phyloP scores from a whole-genome alignment of 345 rosid species.

The Eucalyptus regnans region DNA sequence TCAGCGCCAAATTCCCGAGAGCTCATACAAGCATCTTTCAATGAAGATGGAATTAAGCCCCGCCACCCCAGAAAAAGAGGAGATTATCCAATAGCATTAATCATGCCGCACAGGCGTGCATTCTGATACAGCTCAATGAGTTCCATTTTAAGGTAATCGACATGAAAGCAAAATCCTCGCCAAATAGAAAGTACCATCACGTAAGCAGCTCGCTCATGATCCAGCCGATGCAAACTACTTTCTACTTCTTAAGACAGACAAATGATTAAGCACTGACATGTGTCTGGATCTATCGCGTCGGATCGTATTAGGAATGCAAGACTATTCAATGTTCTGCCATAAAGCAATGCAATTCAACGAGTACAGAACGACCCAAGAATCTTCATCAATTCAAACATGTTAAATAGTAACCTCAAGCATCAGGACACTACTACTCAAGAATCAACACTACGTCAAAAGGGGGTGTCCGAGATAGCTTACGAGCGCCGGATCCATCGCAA shows the following conservation, averaged over 20 bases:
- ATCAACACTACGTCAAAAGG: background rate
- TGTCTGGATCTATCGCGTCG: background rate
- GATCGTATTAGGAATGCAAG: background rate
- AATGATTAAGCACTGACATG: background rate
- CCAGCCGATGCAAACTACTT: background rate
- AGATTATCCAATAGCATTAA: background rate
- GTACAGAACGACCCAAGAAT: background rate
- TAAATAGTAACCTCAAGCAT: background rate
- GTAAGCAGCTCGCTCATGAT: background rate
- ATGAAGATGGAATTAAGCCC: background rate
- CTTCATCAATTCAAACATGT: background rate
- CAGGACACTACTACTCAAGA: background rate
- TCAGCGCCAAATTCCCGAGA: background rate
- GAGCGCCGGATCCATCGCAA: slow-evolving; percentile 87
- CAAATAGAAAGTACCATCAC: background rate
- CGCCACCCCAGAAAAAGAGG: background rate
- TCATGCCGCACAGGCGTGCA: background rate
- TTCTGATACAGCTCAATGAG: background rate
- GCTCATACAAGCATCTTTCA: background rate
- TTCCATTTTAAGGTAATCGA: background rate
- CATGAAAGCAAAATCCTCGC: background rate
- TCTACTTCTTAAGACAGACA: background rate
- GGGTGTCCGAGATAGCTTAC: slow-evolving; percentile 25
- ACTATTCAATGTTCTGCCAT: background rate
- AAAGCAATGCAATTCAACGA: background rate